Conservation (phyloP, 73 alveolate genomes). For the Paramecium sonneborni region DNA sequence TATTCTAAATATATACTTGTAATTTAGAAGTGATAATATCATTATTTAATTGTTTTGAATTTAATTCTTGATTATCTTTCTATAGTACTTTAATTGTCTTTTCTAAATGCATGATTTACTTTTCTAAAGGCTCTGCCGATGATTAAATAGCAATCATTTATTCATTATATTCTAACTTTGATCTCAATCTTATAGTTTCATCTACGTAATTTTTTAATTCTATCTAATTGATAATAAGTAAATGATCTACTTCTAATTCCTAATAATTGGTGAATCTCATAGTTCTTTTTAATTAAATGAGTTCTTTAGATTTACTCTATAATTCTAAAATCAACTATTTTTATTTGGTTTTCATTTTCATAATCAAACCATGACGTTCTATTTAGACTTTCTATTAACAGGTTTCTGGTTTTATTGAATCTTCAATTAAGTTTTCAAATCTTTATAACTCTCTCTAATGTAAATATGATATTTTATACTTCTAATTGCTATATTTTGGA, state of each 20-base stretch:
- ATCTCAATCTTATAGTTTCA: slow-evolving; percentile 47
- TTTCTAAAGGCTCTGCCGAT: slow-evolving; percentile 36
- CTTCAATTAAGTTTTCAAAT: slow-evolving; percentile 36
- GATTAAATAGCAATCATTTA: slow-evolving; percentile 6
- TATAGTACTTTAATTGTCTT: background rate
- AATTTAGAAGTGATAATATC: background rate
- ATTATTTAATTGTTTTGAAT: background rate
- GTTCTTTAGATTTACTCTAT: background rate
- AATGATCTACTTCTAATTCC: background rate
- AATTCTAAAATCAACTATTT: background rate
- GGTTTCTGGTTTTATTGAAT: background rate
- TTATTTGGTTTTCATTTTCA: background rate
- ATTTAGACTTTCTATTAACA: background rate
- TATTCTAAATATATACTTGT: background rate
- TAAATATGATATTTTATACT: background rate
- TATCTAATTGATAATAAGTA: background rate
- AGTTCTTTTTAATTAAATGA: background rate
- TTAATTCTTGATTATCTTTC: background rate
- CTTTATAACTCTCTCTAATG: slow-evolving; percentile 39
- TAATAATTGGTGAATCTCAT: background rate
- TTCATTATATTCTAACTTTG: background rate
- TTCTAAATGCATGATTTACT: background rate
- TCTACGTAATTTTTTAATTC: slow-evolving; percentile 23
- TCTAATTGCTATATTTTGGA: background rate
- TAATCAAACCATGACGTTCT: background rate